Percentiles rank a stretch among this genome's conserved stretches.
These are phyloP conservation scores for Fraxinus pennsylvanica DNA, from an alignment of 257 asterid genomes.

Conservation along the genomic window DNA sequence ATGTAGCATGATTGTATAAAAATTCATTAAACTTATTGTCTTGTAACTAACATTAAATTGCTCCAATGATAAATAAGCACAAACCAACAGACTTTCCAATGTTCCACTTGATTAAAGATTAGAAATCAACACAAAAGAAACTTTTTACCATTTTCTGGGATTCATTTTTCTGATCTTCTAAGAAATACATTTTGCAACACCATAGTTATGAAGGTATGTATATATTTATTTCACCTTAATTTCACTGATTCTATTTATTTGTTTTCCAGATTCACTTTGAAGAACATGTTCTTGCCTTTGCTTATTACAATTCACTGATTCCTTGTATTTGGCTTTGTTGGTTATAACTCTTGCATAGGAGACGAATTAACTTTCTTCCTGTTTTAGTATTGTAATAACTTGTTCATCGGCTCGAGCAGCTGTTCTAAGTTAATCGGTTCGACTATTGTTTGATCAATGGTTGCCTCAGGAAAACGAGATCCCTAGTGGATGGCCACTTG, in stretches of 20 bases:
- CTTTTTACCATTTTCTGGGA: not conserved
- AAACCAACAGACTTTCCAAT: conserved; percentile 1
- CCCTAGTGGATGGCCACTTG: conserved; percentile 60
- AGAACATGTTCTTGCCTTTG: not conserved
- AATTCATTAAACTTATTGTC: not conserved
- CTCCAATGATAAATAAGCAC: not conserved
- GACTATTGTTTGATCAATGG: not conserved
- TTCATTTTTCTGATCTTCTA: not conserved
- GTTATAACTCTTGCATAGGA: not conserved
- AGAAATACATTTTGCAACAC: not conserved
- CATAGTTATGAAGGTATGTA: conserved; percentile 29
- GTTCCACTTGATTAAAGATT: not conserved
- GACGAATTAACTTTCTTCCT: too few species aligned
- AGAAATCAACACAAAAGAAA: not conserved
- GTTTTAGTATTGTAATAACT: too few species aligned
- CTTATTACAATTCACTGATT: not conserved
- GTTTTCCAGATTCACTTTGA: not conserved
- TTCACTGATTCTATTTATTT: not conserved
- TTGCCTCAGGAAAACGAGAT: conserved; percentile 24
- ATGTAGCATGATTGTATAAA: too few species aligned
- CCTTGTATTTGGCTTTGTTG: not conserved
- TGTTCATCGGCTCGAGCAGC: too few species aligned
- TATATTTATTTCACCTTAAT: not conserved
- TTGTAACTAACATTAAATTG: not conserved
- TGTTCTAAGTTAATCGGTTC: not conserved